Evolutionary conservation across 192 early-diverging fungal genomes (phyloP).

Genomic region (Pecoramyces ruminantium): DNA sequence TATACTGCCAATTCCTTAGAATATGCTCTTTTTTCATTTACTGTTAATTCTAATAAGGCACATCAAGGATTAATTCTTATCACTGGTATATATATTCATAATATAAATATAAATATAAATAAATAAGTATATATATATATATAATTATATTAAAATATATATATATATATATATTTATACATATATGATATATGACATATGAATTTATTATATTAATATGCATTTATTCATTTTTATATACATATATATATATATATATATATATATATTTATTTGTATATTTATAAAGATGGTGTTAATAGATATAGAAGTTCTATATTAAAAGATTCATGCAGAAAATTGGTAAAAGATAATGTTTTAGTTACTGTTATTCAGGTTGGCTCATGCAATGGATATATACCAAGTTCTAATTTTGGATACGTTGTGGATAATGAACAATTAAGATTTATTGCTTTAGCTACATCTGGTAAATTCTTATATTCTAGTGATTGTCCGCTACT

Average conservation of each 20-base stretch:
- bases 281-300: background rate
- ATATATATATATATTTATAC: no score
- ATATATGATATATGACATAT: no score
- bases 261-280: no score
- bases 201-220: no score
- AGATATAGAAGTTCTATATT: background rate
- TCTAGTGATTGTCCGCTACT: conserved; percentile 35
- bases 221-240: no score
- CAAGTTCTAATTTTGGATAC: conserved; percentile 56
- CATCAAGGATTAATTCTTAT: background rate
- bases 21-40: background rate
- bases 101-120: background rate
- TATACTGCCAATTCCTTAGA: background rate
- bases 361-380: conserved; percentile 51
- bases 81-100: background rate
- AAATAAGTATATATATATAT: no score
- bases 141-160: no score
- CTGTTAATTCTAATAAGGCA: background rate
- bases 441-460: conserved; percentile 44
- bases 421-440: conserved; percentile 60
- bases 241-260: no score
- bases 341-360: background rate
- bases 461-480: conserved; percentile 51
- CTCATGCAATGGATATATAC: conserved; percentile 32
- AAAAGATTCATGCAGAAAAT: background rate